Conservation (phyloP, 202 grass and related monocot species). For the Bolboschoenoplectus hybrid region DNA sequence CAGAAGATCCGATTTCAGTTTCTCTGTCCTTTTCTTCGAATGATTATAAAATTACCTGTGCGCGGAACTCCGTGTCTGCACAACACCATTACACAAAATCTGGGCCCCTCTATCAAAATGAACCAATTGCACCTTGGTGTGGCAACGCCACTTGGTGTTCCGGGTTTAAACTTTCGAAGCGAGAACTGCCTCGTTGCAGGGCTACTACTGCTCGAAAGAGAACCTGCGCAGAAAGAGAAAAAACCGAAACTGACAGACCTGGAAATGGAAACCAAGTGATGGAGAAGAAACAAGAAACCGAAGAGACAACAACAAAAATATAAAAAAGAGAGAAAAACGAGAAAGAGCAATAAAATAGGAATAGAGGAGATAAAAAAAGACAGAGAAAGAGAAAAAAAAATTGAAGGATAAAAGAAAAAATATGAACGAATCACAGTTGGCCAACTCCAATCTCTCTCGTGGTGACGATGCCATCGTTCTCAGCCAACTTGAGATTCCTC, state of each 20-base stretch:
- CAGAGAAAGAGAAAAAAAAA: neutral
- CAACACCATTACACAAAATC: neutral
- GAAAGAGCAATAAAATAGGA: neutral
- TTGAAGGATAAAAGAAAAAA: neutral
- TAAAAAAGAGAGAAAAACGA: slow-evolving; percentile 17
- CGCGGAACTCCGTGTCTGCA: neutral
- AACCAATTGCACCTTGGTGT: neutral
- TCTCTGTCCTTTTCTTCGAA: slow-evolving; percentile 12
- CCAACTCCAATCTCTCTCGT: neutral
- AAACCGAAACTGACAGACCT: neutral
- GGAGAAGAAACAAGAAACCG: neutral
- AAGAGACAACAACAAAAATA: neutral
- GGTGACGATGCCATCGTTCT: neutral
- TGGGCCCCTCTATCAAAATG: neutral
- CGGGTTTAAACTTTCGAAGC: neutral
- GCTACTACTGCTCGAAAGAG: slow-evolving; percentile 33
- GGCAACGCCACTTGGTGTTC: neutral
- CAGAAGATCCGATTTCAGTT: slow-evolving; percentile 26
- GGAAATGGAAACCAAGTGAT: slow-evolving; percentile 36
- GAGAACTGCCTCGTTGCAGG: neutral
- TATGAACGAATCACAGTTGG: neutral
- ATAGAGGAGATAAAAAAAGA: neutral
- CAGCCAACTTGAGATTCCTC: neutral
- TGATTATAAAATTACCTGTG: neutral
- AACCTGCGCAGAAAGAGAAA: slow-evolving; percentile 21